Base-by-base conservation (phyloP, 352 stramenopile species). In the Nothophytophthora sp. region DNA sequence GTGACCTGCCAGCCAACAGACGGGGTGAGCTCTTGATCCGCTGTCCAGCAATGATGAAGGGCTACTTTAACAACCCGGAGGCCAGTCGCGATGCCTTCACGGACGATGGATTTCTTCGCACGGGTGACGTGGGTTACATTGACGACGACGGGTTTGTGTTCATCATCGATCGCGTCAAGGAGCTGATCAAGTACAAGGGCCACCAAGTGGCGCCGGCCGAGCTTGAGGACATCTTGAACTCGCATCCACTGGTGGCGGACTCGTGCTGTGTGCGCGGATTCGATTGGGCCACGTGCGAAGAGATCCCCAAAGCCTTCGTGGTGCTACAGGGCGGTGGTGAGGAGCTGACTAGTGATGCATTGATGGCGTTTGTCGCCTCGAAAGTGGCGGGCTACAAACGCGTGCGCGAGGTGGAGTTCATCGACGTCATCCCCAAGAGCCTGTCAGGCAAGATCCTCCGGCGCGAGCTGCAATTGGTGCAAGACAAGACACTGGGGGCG, bases 131-230 rank as follows among this genome's bases (percentile, higher is more conserved):
- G 3, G 88, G 76, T 11, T 83, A 90, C 49, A 91, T 97, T 50
- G 90, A 98, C 55, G 75, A 94, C 22, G 84, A 97, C 37, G 90
- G 87, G 0, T 97, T 67, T 56, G 80, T 97, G 12, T 97, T 86
- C 52, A 95, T 98, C 35, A 83, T 88, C 0, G 93, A 98, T 60
- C 67, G 93, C 16, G 61, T 96, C 16, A 98, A 98, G 70, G 91
- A 98, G 60, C 63, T 98, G 12, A 98, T 98, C 67, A 98, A 98
- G 73, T 90, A 96, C 52, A 96, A 96, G 50, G 92, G 90, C 7
- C 91, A 92, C 47, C 91, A 94, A 64, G 72, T 98, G 13, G 80
- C 90, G 7, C 92, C 91, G 3, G 90, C 89, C 0, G 92, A 98
- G 65, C 63, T 98, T 9, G 92, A 98, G 63, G 90, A 90, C 25